Evolutionary conservation across 2,329 filamentous ascomycete genomes (phyloP), one percentile per base, ranked within the genome.

Genomic region (Penicillium sp.): DNA sequence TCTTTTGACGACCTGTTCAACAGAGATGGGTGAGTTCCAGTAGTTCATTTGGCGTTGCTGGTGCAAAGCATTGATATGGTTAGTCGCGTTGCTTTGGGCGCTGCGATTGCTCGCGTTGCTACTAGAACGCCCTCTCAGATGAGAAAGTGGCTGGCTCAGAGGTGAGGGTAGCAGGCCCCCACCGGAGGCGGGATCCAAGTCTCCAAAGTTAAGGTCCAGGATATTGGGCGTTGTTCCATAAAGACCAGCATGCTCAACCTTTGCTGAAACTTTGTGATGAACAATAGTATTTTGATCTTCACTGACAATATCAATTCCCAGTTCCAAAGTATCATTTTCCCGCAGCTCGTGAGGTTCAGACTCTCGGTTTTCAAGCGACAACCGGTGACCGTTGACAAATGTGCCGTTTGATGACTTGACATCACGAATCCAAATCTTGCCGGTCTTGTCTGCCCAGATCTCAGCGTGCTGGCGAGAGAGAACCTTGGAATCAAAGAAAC

Each of bases 351-450:
- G 92, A 0, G 95, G 93, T 63, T 98, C 95, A 0, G 94, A 98
- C 77, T 99, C 95, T 69, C 93, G 88, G 71, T 97, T 99, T 76
- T 99, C 95, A 57, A 88, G 91, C 2, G 95, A 98, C 61, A 99
- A 78, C 33, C 95, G 88, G 57, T 90, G 87, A 22, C 93, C 93
- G 71, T 99, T 99, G 68, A 99, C 94, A 77, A 99, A 99, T 0
- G 95, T 99, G 60, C 95, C 95, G 74, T 99, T 99, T 43, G 95
- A 99, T 0, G 95, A 98, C 78, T 98, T 99, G 70, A 99, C 91
- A 78, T 99, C 95, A 60, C 93, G 87, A 68, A 99, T 98, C 85
- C 89, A 98, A 46, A 99, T 90, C 75, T 97, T 96, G 56, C 93
- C 93, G 63, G 80, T 83, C 64, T 91, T 88, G 57, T 91, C 89